Conservation (phyloP, 2,329 filamentous ascomycete species). For the Truncatella angustata region DNA sequence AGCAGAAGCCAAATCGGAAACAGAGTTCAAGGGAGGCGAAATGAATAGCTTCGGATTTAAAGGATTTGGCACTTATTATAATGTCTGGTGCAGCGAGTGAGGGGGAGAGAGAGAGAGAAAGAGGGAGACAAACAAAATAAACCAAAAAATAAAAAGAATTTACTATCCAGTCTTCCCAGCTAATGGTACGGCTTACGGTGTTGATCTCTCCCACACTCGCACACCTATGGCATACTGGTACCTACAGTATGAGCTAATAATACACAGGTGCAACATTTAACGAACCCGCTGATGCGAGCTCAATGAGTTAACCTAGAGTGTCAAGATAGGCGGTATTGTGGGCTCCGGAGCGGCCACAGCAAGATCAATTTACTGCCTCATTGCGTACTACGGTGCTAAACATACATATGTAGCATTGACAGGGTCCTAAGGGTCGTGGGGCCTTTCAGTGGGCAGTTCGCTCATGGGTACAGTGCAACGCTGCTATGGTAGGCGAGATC, state of each 20-base stretch:
- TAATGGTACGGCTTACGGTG: neutral
- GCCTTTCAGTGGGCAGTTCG: too few species aligned
- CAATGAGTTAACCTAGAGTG: neutral
- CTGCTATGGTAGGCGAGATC: too few species aligned
- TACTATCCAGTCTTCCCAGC: neutral
- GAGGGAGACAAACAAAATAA: neutral
- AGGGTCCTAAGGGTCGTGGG: neutral
- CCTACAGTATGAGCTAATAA: neutral
- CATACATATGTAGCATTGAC: too few species aligned
- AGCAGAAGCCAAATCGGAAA: neutral
- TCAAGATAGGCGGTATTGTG: neutral
- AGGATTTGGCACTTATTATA: too few species aligned
- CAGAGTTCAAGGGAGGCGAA: neutral
- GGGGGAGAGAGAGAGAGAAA: neutral
- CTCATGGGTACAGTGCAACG: too few species aligned
- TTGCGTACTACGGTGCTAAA: too few species aligned
- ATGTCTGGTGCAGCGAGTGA: too few species aligned
- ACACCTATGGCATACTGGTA: too few species aligned
- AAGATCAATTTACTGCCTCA: too few species aligned
- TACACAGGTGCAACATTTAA: neutral
- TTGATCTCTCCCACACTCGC: neutral
- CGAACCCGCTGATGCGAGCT: constrained; percentile 1
- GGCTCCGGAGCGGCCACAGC: neutral
- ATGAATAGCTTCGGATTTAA: neutral
- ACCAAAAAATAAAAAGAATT: neutral